phyloP scores from a whole-genome alignment of 106 monocot species.

The Dioscorea alata region DNA sequence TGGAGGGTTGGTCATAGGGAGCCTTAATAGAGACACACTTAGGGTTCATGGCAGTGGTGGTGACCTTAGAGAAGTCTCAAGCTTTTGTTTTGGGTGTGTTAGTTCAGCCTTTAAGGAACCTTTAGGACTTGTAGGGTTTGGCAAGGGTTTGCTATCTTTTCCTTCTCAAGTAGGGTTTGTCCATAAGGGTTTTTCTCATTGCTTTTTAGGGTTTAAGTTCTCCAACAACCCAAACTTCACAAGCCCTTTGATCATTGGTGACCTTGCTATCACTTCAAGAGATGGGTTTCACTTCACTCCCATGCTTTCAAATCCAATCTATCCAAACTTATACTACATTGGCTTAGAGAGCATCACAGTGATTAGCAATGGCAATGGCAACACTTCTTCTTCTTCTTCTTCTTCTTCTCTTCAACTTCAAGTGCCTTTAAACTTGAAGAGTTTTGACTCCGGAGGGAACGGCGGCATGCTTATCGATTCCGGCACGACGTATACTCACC shows the following conservation, averaged over 20 bases:
- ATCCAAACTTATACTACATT: slow-evolving; percentile 29
- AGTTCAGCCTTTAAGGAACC: slow-evolving; percentile 23
- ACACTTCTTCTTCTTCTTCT: no score
- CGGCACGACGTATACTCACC: slow-evolving; percentile 35
- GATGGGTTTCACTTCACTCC: slow-evolving; percentile 25
- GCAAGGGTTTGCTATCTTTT: slow-evolving; percentile 26
- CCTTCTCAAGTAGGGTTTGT: slow-evolving; percentile 32
- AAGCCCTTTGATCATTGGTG: slow-evolving; percentile 27
- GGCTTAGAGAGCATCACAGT: slow-evolving; percentile 25
- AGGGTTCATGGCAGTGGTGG: slow-evolving; percentile 10
- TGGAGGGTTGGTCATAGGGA: slow-evolving; percentile 25
- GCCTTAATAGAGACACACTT: slow-evolving; percentile 24
- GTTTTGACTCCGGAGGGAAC: slow-evolving; percentile 17
- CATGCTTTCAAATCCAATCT: slow-evolving; percentile 16
- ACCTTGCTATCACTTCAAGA: slow-evolving; percentile 24
- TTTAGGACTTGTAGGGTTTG: slow-evolving; percentile 30
- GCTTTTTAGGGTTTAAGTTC: slow-evolving; percentile 30
- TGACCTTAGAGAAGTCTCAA: slow-evolving; percentile 6
- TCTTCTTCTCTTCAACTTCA: neutral
- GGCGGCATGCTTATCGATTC: slow-evolving; percentile 33
- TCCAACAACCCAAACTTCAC: slow-evolving; percentile 26
- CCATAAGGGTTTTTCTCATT: slow-evolving; percentile 36
- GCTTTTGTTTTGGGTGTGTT: slow-evolving; percentile 34
- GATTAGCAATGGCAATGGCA: neutral
- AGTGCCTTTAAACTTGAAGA: slow-evolving; percentile 12